Conservation (phyloP, 2,329 filamentous ascomycete species). For the Lachnellula occidentalis region DNA sequence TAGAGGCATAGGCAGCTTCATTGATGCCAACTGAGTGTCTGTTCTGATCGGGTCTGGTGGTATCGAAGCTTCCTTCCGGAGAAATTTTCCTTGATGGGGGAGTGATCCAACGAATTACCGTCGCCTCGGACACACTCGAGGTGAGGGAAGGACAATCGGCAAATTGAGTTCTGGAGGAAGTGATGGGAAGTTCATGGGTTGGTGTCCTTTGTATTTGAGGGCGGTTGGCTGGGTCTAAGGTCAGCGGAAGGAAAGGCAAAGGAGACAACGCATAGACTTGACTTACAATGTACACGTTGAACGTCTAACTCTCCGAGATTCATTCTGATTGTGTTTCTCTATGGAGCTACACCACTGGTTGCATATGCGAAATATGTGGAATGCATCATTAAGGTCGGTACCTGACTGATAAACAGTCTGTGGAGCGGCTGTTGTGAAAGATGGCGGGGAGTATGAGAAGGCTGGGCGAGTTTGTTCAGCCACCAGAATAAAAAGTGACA, state of each 20-base stretch:
- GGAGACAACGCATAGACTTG: background rate
- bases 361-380: conserved; percentile 23
- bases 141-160: conserved; percentile 22
- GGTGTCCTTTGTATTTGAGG: conserved; percentile 20
- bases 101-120: conserved; percentile 26
- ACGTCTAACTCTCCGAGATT: conserved; percentile 24
- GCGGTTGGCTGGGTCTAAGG: conserved; percentile 16
- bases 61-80: conserved; percentile 9
- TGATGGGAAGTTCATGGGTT: conserved; percentile 17
- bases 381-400: conserved; percentile 24
- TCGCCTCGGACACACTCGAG: conserved; percentile 23
- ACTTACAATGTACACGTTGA: conserved; percentile 24
- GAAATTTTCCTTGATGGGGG: conserved; percentile 16
- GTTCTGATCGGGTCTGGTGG: conserved; percentile 10
- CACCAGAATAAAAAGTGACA: conserved; percentile 14
- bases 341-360: conserved; percentile 17
- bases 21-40: conserved; percentile 17
- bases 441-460: conserved; percentile 17
- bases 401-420: conserved; percentile 16
- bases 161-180: conserved; percentile 20
- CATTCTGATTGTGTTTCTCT: conserved; percentile 16
- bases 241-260: conserved; percentile 16
- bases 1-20: conserved; percentile 20
- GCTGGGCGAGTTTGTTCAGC: conserved; percentile 17
- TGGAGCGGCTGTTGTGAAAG: conserved; percentile 18